Conservation (phyloP, 139 green algal species). For the Haematococcus sp. region DNA sequence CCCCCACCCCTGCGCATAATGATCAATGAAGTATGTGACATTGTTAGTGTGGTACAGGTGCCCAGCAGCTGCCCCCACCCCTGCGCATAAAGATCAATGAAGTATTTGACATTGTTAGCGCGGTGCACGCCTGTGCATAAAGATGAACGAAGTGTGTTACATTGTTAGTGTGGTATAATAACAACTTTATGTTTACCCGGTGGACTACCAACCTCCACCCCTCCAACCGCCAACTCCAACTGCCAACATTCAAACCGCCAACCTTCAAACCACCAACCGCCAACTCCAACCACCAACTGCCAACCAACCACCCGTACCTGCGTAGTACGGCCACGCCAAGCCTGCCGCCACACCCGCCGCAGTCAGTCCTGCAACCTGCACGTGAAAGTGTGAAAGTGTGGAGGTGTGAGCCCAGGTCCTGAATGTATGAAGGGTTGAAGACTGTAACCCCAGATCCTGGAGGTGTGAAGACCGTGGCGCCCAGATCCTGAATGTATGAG, state of each 20-base stretch:
- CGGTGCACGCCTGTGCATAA: slow-evolving; percentile 26
- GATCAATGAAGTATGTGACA: not conserved
- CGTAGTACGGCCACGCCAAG: slow-evolving; percentile 25
- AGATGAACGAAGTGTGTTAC: not conserved
- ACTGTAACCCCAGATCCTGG: too few relatives aligned
- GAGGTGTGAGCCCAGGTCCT: too few relatives aligned
- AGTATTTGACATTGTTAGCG: not conserved
- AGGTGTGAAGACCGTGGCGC: too few relatives aligned
- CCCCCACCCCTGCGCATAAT: slow-evolving; percentile 36
- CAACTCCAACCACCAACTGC: slow-evolving; percentile 13
- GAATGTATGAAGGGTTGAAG: too few relatives aligned
- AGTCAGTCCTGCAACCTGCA: slow-evolving; percentile 27
- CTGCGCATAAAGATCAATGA: slow-evolving; percentile 9
- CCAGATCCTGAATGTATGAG: too few relatives aligned
- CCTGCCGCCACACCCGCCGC: slow-evolving; percentile 29
- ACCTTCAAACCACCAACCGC: too few relatives aligned
- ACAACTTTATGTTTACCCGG: not conserved
- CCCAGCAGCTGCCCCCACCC: slow-evolving; percentile 38
- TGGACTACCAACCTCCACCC: too few relatives aligned
- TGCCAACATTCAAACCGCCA: not conserved
- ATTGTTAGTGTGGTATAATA: not conserved
- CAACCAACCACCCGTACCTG: not conserved
- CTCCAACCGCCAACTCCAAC: too few relatives aligned
- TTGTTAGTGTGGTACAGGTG: slow-evolving; percentile 43
- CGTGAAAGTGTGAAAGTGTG: too few relatives aligned